A percentile compares a stretch with the other conserved stretches of the same genome.
Conservation (phyloP, 202 grass and related monocot genomes). For the Saccharum hybrid region DNA sequence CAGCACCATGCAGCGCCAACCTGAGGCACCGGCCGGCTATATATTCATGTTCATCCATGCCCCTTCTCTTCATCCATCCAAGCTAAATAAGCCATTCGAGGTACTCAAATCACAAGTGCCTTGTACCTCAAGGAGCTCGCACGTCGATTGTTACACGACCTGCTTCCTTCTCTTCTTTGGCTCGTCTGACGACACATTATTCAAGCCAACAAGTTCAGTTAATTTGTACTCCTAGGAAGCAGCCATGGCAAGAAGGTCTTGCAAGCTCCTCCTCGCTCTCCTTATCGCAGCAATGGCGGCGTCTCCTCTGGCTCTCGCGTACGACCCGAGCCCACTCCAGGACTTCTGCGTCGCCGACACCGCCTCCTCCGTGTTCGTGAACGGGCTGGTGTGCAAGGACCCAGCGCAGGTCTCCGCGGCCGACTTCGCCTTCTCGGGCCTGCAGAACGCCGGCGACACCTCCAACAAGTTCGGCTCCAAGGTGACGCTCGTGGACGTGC, state of each 20-base stretch:
- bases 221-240: neutral
- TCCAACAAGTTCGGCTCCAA: conserved; percentile 45
- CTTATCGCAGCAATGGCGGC: conserved; percentile 12
- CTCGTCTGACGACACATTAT: too few species aligned
- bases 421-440: conserved; percentile 49
- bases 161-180: too few species aligned
- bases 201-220: neutral
- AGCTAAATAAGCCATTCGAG: too few species aligned
- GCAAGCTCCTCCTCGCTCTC: conserved; percentile 16
- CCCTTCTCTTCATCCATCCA: too few species aligned
- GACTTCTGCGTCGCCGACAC: conserved; percentile 56
- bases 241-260: neutral
- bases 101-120: too few species aligned
- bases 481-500: conserved; percentile 25
- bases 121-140: too few species aligned
- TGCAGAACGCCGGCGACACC: conserved; percentile 45
- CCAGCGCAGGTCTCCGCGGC: conserved; percentile 5
- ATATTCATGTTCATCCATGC: too few species aligned
- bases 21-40: too few species aligned
- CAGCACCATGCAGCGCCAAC: too few species aligned
- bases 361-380: conserved; percentile 39
- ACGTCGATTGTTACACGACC: too few species aligned
- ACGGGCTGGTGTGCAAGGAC: conserved; percentile 54
- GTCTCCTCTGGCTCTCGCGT: conserved; percentile 27
- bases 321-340: conserved; percentile 57